These are phyloP conservation scores for Claviceps spartinae DNA, from an alignment of 2,329 filamentous ascomycete genomes.

Conservation along the genomic window DNA sequence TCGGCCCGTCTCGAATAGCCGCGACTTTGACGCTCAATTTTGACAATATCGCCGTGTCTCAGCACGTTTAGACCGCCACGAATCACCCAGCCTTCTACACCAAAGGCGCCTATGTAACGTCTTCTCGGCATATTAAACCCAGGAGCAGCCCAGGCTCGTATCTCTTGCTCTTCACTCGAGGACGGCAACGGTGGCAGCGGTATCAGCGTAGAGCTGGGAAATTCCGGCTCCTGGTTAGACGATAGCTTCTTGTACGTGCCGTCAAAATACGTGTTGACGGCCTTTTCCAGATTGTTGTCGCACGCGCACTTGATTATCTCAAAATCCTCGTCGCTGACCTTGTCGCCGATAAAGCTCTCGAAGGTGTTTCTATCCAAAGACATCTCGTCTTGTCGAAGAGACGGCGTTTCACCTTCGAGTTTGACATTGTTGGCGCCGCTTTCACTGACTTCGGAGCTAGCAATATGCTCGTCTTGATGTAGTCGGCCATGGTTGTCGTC, in stretches of 20 bases:
- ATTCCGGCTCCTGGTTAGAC: constrained; percentile 12
- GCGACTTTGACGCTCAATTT: constrained; percentile 66
- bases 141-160: not conserved
- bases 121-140: constrained; percentile 21
- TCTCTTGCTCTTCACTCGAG: not conserved
- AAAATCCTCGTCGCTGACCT: constrained; percentile 35
- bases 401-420: constrained; percentile 6
- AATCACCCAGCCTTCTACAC: constrained; percentile 84
- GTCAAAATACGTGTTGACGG: constrained; percentile 58
- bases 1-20: constrained; percentile 58
- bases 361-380: constrained; percentile 45
- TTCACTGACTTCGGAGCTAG: constrained; percentile 7
- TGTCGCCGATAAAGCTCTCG: constrained; percentile 45
- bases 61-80: constrained; percentile 64
- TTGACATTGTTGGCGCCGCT: constrained; percentile 4
- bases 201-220: not conserved
- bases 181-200: not conserved
- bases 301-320: constrained; percentile 39
- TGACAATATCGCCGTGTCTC: constrained; percentile 69
- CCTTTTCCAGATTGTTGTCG: constrained; percentile 44
- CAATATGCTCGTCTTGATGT: constrained; percentile 9
- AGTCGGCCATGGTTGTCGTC: constrained; percentile 9
- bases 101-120: constrained; percentile 83
- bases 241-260: constrained; percentile 46
- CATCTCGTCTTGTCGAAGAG: constrained; percentile 14